These are phyloP conservation scores for Nakaseomyces glabratus DNA, from an alignment of 1,139 yeast species.

Conservation along the genomic window DNA sequence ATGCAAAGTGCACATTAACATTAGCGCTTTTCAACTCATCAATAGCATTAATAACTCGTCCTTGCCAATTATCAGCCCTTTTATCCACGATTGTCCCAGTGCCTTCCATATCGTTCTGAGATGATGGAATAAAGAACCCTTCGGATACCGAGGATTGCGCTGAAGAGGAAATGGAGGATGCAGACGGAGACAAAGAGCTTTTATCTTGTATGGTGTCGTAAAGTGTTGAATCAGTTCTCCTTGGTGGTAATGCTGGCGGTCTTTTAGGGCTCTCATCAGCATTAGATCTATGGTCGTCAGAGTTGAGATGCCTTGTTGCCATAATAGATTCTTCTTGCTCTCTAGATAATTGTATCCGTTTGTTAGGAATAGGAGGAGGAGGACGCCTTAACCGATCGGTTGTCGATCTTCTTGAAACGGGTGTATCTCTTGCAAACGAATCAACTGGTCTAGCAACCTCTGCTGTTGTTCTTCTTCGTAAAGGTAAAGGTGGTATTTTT, in stretches of 20 bases:
- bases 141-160: slow-evolving; percentile 8
- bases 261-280: slow-evolving; percentile 8
- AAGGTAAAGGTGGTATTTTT: no score
- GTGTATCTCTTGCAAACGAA: no score
- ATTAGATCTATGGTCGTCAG: slow-evolving; percentile 10
- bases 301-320: slow-evolving; percentile 9
- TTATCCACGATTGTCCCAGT: slow-evolving; percentile 28
- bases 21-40: slow-evolving; percentile 18
- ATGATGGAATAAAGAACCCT: slow-evolving; percentile 19
- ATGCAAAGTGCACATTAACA: slow-evolving; percentile 19
- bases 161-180: slow-evolving; percentile 9
- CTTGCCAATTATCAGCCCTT: slow-evolving; percentile 38
- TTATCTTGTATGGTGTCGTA: slow-evolving; percentile 10
- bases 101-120: slow-evolving; percentile 22
- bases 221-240: slow-evolving; percentile 12
- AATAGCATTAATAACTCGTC: slow-evolving; percentile 33
- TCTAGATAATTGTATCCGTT: slow-evolving; percentile 11
- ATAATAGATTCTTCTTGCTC: slow-evolving; percentile 13
- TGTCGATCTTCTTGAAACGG: not conserved
- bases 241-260: slow-evolving; percentile 24
- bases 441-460: no score
- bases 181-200: slow-evolving; percentile 2
- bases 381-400: slow-evolving; percentile 13
- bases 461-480: no score
- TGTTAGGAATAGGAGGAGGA: slow-evolving; percentile 15